phyloP scores from a whole-genome alignment of 495 filamentous ascomycete genomes.

The Penicillium malachiteum region DNA sequence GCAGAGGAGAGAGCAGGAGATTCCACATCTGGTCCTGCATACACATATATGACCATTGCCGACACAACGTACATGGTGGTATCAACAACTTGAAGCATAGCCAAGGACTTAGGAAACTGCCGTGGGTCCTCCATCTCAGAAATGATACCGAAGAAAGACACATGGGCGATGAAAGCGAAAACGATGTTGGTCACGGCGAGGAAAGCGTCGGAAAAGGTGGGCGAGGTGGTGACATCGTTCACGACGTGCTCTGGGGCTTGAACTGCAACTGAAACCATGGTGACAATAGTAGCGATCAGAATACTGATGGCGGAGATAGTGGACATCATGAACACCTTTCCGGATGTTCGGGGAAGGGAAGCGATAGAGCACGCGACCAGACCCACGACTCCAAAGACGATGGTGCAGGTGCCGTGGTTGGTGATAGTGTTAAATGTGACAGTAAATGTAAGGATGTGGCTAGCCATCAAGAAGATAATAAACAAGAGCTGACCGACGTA shows the following conservation, averaged over 20 bases:
- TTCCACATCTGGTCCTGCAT: conserved; percentile 61
- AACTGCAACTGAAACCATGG: conserved; percentile 62
- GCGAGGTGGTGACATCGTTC: conserved; percentile 22
- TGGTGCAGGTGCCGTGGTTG: conserved; percentile 62
- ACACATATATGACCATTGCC: conserved; percentile 67
- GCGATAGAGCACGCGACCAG: conserved; percentile 19
- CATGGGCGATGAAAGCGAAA: conserved; percentile 67
- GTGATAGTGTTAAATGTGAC: conserved; percentile 70
- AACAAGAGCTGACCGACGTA: conserved; percentile 61
- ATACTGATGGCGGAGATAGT: conserved; percentile 54
- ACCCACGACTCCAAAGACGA: conserved; percentile 54
- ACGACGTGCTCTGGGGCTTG: conserved; percentile 26
- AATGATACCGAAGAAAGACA: conserved; percentile 72
- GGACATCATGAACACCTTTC: conserved; percentile 30
- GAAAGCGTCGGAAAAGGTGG: conserved; percentile 35
- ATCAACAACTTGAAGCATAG: conserved; percentile 58
- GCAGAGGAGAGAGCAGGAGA: conserved; percentile 70
- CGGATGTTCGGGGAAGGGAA: conserved; percentile 14
- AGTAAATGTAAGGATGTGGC: conserved; percentile 70
- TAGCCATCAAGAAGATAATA: conserved; percentile 69
- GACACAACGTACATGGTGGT: conserved; percentile 65
- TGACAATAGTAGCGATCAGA: conserved; percentile 60
- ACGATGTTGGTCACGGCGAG: conserved; percentile 71
- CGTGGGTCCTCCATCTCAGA: conserved; percentile 68
- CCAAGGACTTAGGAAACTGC: conserved; percentile 63